A percentile compares a stretch with the other conserved stretches of the same genome.
These are phyloP conservation scores for Globisporangium solare DNA, from an alignment of 352 stramenopile species.

Conservation along the genomic window DNA sequence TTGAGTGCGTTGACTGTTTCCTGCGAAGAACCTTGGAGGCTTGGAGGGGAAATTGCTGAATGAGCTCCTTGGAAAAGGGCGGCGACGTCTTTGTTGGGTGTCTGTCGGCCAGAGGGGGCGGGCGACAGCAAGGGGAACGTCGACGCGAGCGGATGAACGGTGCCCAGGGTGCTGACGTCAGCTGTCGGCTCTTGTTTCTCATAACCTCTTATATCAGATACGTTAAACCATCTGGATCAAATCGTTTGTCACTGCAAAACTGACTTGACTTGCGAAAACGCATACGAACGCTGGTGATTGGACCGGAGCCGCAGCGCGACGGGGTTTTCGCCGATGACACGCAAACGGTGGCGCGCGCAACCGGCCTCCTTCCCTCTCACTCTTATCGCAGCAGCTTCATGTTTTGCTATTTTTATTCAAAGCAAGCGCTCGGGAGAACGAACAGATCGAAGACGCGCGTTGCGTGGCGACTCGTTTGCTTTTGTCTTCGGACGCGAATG, in stretches of 20 bases:
- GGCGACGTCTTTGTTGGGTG: neutral
- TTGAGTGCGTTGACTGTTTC: conserved; percentile 10
- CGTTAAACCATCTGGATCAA: neutral
- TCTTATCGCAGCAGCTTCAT: neutral
- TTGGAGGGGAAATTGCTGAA: conserved; percentile 60
- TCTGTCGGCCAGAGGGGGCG: neutral
- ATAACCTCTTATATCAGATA: neutral
- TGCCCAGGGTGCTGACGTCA: neutral
- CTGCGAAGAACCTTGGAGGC: conserved; percentile 16
- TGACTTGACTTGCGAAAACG: neutral
- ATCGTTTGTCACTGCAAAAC: neutral
- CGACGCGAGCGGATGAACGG: neutral
- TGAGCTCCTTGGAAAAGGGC: conserved; percentile 23
- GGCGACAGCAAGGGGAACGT: neutral
- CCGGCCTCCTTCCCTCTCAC: neutral
- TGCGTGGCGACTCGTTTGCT: too few species aligned
- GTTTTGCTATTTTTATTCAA: too few species aligned
- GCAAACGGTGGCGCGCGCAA: neutral
- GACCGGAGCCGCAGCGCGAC: neutral
- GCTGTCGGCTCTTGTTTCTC: neutral
- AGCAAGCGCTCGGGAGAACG: neutral
- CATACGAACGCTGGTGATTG: neutral
- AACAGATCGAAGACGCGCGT: neutral
- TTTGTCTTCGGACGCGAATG: too few species aligned
- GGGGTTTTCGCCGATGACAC: neutral